Percentiles rank a stretch among this genome's conserved stretches.
Evolutionary conservation across 2,329 filamentous ascomycete genomes (phyloP).

Genomic region (Fusarium citri): DNA sequence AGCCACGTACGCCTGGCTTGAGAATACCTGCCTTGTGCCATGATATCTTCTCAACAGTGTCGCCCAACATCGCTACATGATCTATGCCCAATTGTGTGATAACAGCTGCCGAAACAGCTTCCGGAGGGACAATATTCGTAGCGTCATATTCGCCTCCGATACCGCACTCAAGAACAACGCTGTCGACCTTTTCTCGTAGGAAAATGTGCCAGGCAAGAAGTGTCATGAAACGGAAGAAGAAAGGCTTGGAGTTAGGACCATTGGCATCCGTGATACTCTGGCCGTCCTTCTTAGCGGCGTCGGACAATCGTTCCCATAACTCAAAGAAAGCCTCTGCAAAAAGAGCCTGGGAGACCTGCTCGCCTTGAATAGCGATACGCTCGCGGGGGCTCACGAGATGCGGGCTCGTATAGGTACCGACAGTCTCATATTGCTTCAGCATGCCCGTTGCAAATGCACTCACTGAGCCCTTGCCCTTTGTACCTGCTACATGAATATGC

Average conservation of each 20-base stretch:
- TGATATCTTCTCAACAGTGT: constrained; percentile 81
- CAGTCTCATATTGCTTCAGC: constrained; percentile 62
- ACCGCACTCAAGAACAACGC: constrained; percentile 89
- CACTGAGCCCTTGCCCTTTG: constrained; percentile 93
- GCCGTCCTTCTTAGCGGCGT: constrained; percentile 51
- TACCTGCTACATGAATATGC: constrained; percentile 87
- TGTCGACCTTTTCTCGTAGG: constrained; percentile 77
- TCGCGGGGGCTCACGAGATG: constrained; percentile 87
- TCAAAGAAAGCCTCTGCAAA: constrained; percentile 87
- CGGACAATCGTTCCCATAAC: constrained; percentile 75
- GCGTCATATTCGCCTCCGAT: constrained; percentile 95
- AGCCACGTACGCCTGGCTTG: constrained; percentile 66
- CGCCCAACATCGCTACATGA: constrained; percentile 83
- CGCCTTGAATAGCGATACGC: constrained; percentile 83
- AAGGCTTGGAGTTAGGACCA: constrained; percentile 77
- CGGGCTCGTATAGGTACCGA: constrained; percentile 88
- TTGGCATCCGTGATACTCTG: constrained; percentile 57
- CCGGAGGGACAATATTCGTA: constrained; percentile 80
- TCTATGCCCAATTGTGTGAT: constrained; percentile 88
- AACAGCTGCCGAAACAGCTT: constrained; percentile 75
- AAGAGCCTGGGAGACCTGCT: constrained; percentile 72
- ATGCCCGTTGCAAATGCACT: constrained; percentile 86
- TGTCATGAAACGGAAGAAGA: constrained; percentile 93
- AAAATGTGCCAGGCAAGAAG: constrained; percentile 90
- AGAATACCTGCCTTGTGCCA: constrained; percentile 95